Percentiles rank a stretch among this genome's conserved stretches.
Conservation (phyloP, 495 filamentous ascomycete genomes). For the Bacidia gigantensis region DNA sequence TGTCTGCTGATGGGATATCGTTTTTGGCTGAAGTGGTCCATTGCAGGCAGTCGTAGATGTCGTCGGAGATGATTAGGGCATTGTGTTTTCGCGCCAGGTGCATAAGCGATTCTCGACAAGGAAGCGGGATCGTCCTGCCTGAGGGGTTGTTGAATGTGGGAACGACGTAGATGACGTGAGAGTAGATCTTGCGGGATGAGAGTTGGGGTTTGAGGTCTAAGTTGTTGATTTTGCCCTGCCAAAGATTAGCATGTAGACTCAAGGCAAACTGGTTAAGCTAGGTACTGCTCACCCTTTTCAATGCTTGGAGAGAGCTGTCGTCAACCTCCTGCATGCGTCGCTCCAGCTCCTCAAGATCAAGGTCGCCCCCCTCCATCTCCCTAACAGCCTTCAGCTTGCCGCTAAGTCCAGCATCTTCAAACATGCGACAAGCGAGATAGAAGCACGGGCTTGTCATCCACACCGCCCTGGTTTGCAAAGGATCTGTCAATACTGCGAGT, state of each 20-base stretch:
- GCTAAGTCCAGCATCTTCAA: conserved; percentile 61
- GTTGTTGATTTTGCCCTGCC: neutral
- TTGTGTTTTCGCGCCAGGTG: conserved; percentile 56
- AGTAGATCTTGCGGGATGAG: conserved; percentile 54
- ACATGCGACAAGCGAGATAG: conserved; percentile 60
- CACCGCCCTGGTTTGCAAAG: conserved; percentile 55
- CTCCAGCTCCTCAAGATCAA: conserved; percentile 50
- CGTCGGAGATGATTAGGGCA: conserved; percentile 68
- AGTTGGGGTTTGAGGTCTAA: conserved; percentile 29
- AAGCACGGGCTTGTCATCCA: conserved; percentile 77
- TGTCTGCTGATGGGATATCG: conserved; percentile 9
- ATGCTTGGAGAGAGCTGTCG: too few relatives aligned
- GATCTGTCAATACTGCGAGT: conserved; percentile 64
- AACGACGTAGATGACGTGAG: conserved; percentile 70
- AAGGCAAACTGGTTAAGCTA: neutral
- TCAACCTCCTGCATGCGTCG: neutral
- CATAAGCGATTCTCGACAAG: conserved; percentile 47
- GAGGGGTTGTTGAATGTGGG: conserved; percentile 77
- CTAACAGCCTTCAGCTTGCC: conserved; percentile 48
- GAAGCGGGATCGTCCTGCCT: conserved; percentile 53
- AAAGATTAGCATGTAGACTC: neutral
- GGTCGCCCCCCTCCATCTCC: conserved; percentile 61
- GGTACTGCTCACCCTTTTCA: neutral
- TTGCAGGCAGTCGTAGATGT: conserved; percentile 82
- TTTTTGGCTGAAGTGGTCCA: conserved; percentile 45